Evolutionary conservation across 2,329 filamentous ascomycete species (phyloP).

Genomic region (Ceratocystis papillata): DNA sequence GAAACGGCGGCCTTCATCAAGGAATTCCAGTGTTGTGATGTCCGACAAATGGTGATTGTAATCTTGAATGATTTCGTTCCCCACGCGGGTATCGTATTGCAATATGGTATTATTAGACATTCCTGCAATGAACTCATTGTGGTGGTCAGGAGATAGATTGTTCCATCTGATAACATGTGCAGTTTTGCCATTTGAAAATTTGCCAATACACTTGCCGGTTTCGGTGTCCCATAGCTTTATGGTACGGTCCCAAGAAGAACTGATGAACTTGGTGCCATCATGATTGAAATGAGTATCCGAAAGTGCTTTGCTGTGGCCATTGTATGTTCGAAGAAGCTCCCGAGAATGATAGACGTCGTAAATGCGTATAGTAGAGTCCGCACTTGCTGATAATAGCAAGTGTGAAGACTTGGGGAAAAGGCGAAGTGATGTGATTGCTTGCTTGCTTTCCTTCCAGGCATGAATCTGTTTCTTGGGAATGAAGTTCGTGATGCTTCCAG

Average conservation of each 20-base stretch:
- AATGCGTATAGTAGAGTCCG: conserved; percentile 82
- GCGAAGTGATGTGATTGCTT: conserved; percentile 75
- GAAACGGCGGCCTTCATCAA: conserved; percentile 87
- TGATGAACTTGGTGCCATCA: conserved; percentile 74
- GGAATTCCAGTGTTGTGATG: conserved; percentile 94
- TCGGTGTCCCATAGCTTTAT: conserved; percentile 99
- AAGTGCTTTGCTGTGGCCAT: conserved; percentile 78
- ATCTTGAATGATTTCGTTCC: conserved; percentile 76
- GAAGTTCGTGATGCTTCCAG: conserved; percentile 72
- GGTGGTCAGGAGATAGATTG: conserved; percentile 65
- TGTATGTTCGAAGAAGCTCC: conserved; percentile 82
- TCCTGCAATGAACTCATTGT: conserved; percentile 85
- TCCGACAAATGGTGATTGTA: conserved; percentile 98
- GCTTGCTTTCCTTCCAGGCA: conserved; percentile 73
- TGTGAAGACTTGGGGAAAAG: conserved; percentile 87
- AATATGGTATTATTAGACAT: conserved; percentile 99
- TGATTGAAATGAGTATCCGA: conserved; percentile 83
- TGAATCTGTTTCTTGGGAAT: conserved; percentile 91
- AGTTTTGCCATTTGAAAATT: conserved; percentile 88
- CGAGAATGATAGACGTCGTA: conserved; percentile 89
- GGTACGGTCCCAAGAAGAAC: conserved; percentile 83
- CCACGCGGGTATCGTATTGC: conserved; percentile 79
- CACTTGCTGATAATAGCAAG: conserved; percentile 76
- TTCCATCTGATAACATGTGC: conserved; percentile 94
- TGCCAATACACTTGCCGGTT: conserved; percentile 74